A percentile compares a stretch with the other conserved stretches of the same genome.
Evolutionary conservation across 169 alveolate species (phyloP).

Genomic region (Plasmodium knowlesi): DNA sequence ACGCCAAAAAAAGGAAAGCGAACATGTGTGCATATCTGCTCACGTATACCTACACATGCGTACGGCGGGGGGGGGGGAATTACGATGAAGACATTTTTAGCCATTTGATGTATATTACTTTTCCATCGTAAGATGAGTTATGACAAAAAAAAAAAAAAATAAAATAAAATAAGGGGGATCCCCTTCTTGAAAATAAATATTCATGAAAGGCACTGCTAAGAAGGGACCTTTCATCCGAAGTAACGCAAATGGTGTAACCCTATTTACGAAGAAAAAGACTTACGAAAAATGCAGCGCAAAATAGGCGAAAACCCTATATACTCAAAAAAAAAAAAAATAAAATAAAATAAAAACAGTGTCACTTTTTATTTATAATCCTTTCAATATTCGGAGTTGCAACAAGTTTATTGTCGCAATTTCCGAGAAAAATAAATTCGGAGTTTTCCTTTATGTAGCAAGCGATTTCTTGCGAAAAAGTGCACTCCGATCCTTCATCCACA

Average conservation of each 20-base stretch:
- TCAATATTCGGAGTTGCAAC: slow-evolving; percentile 76
- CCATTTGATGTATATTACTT: background rate
- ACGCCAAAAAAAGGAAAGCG: background rate
- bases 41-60: background rate
- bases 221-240: background rate
- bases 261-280: background rate
- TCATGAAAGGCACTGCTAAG: background rate
- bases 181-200: background rate
- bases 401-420: slow-evolving; percentile 64
- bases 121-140: background rate
- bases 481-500: slow-evolving; percentile 71
- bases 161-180: background rate
- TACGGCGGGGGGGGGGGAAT: background rate
- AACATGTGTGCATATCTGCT: background rate
- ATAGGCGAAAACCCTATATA: background rate
- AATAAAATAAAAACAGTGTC: background rate
- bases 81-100: background rate
- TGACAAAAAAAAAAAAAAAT: background rate
- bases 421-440: slow-evolving; percentile 75
- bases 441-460: slow-evolving; percentile 74
- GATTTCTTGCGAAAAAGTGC: slow-evolving; percentile 76
- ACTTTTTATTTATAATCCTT: slow-evolving; percentile 55
- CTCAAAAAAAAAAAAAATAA: background rate
- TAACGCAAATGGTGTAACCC: background rate
- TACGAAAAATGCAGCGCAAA: background rate